Conservation (phyloP, 1,139 yeast species). For the Pichia sp. region DNA sequence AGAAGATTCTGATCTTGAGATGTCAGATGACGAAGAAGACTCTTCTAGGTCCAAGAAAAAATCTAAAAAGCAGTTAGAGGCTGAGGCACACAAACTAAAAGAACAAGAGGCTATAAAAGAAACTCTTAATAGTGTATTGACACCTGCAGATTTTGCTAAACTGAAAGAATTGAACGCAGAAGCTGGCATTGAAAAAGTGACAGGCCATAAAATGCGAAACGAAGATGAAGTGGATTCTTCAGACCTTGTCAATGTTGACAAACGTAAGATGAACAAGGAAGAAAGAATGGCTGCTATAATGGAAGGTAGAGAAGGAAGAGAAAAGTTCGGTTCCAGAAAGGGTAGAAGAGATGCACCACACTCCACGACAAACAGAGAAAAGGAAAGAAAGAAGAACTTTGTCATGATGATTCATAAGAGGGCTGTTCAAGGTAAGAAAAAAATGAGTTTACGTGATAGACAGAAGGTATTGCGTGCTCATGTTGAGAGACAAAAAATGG, state of each 20-base stretch:
- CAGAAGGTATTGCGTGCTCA: slow-evolving; percentile 85
- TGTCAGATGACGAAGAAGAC: slow-evolving; percentile 39
- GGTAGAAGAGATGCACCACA: slow-evolving; percentile 74
- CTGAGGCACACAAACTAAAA: slow-evolving; percentile 27
- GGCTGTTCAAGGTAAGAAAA: slow-evolving; percentile 90
- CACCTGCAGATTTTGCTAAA: slow-evolving; percentile 97
- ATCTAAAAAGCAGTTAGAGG: slow-evolving; percentile 33
- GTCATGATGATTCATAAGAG: slow-evolving; percentile 97
- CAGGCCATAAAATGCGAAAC: slow-evolving; percentile 48
- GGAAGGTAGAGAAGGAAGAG: slow-evolving; percentile 93
- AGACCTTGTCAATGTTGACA: slow-evolving; percentile 74
- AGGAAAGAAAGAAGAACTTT: slow-evolving; percentile 96
- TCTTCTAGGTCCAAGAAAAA: slow-evolving; percentile 28
- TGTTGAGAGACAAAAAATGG: slow-evolving; percentile 82
- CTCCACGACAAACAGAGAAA: slow-evolving; percentile 92
- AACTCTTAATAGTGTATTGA: slow-evolving; percentile 70
- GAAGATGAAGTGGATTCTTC: slow-evolving; percentile 85
- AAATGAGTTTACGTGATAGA: slow-evolving; percentile 83
- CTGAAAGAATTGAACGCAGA: slow-evolving; percentile 78
- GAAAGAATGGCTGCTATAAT: slow-evolving; percentile 82
- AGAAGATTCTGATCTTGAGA: slow-evolving; percentile 42
- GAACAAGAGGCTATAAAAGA: slow-evolving; percentile 53
- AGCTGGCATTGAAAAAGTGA: slow-evolving; percentile 76
- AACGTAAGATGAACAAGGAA: slow-evolving; percentile 82
- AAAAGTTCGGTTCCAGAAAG: slow-evolving; percentile 80